Evolutionary conservation across 768 basidiomycete species (phyloP), one percentile per base, ranked within the genome.

Genomic region (Suillus fuscotomentosus): DNA sequence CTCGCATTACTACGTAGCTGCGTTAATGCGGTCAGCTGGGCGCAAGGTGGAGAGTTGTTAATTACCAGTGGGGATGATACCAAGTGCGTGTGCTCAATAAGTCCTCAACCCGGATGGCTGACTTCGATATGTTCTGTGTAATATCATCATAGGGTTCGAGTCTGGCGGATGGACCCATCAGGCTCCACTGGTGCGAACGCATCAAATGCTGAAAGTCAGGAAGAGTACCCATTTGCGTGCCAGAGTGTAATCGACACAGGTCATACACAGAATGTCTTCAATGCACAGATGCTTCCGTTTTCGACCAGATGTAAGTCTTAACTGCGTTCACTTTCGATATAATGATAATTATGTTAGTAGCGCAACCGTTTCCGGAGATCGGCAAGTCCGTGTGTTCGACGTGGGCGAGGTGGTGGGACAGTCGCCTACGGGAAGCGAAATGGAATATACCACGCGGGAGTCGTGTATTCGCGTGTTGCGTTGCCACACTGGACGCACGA

Each of bases 221-320:
- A 27, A 41, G 56, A 85, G 48, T 91, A 88, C 78, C 88, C 85
- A 34, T 93, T 87, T 75, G 75, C 77, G 48, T 92, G 84, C 71
- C 80, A 85, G 63, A 81, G 86, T 9, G 83, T 89, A n/a, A 87
- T 95, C 59, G 74, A 81, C 15, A 95, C 94, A 0, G 92, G 92
- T 3, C 94, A 97, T 73, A 83, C 78, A 54, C 86, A 83, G 14
- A 97, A 97, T 70, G 92, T 97, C 54, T 97, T 97, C 80, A 91
- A 88, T 68, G 87, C 85, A 0, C 86, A 91, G 54, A 88, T 92
- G 82, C 79, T 97, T 2, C 92, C 93, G 0, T 79, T 84, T 67
- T 91, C 92, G 13, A 84, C 88, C n/a, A 84, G 87, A 90, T 96
- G 86, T 93, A 75, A 80, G 86, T 72, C 65, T 65, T 55, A 43